Evolutionary conservation across 495 filamentous ascomycete genomes (phyloP).

Genomic region (Penicillium steckii): DNA sequence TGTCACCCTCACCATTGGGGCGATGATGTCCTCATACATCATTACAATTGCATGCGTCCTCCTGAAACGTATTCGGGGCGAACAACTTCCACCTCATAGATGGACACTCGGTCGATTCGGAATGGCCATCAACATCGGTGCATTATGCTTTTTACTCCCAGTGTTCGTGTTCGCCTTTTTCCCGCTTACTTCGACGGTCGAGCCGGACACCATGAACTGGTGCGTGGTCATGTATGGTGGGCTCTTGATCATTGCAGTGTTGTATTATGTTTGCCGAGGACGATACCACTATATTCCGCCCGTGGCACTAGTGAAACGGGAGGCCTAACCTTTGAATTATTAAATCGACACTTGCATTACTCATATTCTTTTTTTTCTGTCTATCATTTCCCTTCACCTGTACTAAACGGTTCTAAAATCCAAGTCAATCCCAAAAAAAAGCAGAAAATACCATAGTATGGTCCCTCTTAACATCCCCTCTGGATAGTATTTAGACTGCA

Average conservation of each 20-base stretch:
- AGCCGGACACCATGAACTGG: constrained; percentile 42
- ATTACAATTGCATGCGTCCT: constrained; percentile 42
- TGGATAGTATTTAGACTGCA: too few relatives aligned
- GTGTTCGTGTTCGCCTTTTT: constrained; percentile 40
- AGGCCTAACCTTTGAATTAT: too few relatives aligned
- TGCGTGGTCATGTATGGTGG: constrained; percentile 35
- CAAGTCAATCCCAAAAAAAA: too few relatives aligned
- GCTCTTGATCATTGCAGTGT: constrained; percentile 26
- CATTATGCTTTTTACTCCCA: constrained; percentile 23
- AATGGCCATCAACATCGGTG: constrained; percentile 26
- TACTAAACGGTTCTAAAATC: too few relatives aligned
- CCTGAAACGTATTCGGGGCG: constrained; percentile 10
- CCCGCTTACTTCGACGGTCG: constrained; percentile 26
- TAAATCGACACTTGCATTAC: too few relatives aligned
- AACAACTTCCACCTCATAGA: constrained; percentile 31
- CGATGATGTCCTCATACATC: constrained; percentile 43
- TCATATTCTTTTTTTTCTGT: too few relatives aligned
- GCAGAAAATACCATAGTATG: too few relatives aligned
- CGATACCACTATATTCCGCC: constrained; percentile 14
- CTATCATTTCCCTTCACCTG: too few relatives aligned
- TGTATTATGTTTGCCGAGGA: constrained; percentile 24
- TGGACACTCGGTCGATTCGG: constrained; percentile 39
- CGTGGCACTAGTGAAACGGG: constrained; percentile 16
- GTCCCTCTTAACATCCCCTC: too few relatives aligned
- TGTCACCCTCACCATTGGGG: constrained; percentile 42